phyloP scores from a whole-genome alignment of 2,329 filamentous ascomycete genomes.

The Diaporthe sp. region DNA sequence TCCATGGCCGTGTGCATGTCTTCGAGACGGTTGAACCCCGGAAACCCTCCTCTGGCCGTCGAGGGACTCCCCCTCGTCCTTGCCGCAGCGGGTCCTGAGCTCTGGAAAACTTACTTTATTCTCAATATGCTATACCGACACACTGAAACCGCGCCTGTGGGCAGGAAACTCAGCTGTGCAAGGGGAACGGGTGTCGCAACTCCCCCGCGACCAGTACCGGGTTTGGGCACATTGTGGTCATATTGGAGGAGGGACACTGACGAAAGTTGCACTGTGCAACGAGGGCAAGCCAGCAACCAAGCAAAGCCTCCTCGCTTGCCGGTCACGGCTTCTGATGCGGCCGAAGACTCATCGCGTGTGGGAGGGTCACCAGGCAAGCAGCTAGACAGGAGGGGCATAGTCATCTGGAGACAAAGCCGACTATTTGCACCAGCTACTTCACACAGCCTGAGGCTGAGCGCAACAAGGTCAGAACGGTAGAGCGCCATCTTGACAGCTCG shows the following conservation, averaged over 20 bases:
- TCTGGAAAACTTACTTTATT: not conserved
- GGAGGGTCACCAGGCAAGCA: conserved; percentile 21
- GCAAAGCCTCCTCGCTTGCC: not conserved
- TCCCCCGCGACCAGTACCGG: not conserved
- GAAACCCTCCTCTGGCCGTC: not conserved
- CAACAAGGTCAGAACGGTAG: not conserved
- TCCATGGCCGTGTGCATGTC: not conserved
- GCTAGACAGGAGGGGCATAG: conserved; percentile 26
- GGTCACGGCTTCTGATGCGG: conserved; percentile 20
- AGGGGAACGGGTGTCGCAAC: conserved; percentile 1
- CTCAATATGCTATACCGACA: conserved; percentile 12
- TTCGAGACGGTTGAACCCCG: not conserved
- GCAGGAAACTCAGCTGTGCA: conserved; percentile 10
- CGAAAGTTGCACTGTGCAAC: not conserved
- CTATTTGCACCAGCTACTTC: conserved; percentile 21
- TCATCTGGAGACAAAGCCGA: conserved; percentile 21
- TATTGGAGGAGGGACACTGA: not conserved
- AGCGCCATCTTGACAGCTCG: conserved; percentile 19
- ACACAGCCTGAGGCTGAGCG: conserved; percentile 24
- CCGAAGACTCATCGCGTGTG: conserved; percentile 30
- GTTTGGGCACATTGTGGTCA: not conserved
- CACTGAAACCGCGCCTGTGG: not conserved
- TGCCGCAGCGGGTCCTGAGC: conserved; percentile 1
- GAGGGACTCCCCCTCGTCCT: not conserved
- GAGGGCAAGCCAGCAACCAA: not conserved